These are phyloP conservation scores for Acmispon strigosus DNA, from an alignment of 306 rosid species.

Conservation along the genomic window DNA sequence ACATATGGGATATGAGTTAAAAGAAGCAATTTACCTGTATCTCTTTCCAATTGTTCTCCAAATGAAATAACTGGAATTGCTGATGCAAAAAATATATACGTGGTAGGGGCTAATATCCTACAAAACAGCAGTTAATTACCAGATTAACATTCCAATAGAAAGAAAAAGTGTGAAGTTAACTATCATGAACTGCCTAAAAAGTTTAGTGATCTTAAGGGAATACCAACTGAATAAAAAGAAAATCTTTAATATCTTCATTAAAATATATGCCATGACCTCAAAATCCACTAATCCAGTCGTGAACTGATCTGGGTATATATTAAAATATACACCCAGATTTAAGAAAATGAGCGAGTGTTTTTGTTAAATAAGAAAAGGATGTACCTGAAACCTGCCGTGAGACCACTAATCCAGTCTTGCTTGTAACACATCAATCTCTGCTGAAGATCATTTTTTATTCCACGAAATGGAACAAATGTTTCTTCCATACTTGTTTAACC, in stretches of 20 bases:
- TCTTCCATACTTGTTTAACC: constrained; percentile 46
- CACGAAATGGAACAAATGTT: constrained; percentile 65
- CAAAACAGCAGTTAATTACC: constrained; percentile 2
- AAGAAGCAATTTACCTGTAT: constrained; percentile 35
- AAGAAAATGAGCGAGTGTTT: not conserved
- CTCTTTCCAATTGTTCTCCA: constrained; percentile 77
- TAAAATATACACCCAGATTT: too few species aligned
- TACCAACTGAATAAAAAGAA: not conserved
- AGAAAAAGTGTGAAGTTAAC: not conserved
- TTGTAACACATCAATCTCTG: constrained; percentile 61
- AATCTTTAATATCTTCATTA: too few species aligned
- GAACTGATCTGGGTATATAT: too few species aligned
- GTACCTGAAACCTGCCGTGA: constrained; percentile 60
- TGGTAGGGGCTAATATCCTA: constrained; percentile 80
- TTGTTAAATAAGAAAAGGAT: not conserved
- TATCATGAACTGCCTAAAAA: not conserved
- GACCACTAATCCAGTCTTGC: constrained; percentile 70
- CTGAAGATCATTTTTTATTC: constrained; percentile 56
- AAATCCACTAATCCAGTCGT: too few species aligned
- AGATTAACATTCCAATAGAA: constrained; percentile 6
- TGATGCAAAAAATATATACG: constrained; percentile 74
- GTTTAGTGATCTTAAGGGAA: not conserved
- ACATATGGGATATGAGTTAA: not conserved
- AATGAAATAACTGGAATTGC: constrained; percentile 81
- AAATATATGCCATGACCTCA: not conserved